phyloP scores from a whole-genome alignment of 148 eudicot genomes.

The Arbutus unedo region DNA sequence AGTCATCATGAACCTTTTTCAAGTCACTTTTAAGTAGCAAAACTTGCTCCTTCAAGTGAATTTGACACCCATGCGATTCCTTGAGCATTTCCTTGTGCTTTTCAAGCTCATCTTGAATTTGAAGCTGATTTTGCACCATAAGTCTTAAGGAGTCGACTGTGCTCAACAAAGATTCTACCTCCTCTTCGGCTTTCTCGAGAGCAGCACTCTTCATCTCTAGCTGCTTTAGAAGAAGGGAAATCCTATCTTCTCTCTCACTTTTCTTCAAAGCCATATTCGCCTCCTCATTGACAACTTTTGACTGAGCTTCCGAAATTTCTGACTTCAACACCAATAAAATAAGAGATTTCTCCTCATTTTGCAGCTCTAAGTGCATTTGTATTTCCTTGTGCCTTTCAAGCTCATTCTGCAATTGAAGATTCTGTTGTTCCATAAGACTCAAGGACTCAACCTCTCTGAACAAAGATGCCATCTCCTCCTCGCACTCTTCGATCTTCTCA shows the following conservation, averaged over 20 bases:
- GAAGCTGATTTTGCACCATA: conserved; percentile 27
- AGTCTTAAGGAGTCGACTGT: conserved; percentile 20
- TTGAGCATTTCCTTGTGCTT: conserved; percentile 42
- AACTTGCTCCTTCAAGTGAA: conserved; percentile 30
- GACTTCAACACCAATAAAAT: conserved; percentile 50
- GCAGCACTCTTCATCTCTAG: conserved; percentile 40
- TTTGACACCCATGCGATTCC: conserved; percentile 25
- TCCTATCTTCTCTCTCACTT: conserved; percentile 23
- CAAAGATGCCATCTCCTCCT: conserved; percentile 12
- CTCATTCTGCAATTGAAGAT: conserved; percentile 35
- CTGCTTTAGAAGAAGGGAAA: conserved; percentile 34
- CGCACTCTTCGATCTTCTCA: conserved; percentile 9
- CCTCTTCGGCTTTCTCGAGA: conserved; percentile 27
- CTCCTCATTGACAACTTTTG: conserved; percentile 12
- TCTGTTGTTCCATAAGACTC: conserved; percentile 24
- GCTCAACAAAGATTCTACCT: conserved; percentile 17
- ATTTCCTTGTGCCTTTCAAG: conserved; percentile 41
- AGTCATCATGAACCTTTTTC: conserved; percentile 38
- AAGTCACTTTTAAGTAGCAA: conserved; percentile 36
- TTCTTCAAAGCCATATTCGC: conserved; percentile 19
- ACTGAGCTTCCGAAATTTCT: conserved; percentile 32
- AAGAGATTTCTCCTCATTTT: conserved; percentile 67
- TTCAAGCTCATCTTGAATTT: conserved; percentile 35
- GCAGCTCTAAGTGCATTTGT: conserved; percentile 50
- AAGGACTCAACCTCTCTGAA: conserved; percentile 18